Conservation (phyloP, 2,329 filamentous ascomycete genomes). For the Sclerotinia trifoliorum region DNA sequence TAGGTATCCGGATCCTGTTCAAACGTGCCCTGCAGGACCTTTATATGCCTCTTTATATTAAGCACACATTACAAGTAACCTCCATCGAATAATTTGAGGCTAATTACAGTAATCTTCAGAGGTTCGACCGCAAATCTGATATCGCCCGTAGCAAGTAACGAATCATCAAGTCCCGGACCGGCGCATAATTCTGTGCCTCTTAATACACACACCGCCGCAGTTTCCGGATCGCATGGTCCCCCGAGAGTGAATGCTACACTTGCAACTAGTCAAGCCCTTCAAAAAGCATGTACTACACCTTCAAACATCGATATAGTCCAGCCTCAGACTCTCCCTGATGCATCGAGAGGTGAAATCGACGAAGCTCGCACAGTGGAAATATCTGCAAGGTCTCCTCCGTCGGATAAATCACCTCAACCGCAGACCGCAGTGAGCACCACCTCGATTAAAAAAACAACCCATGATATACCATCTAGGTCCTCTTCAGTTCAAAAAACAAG, state of each 20-base stretch:
- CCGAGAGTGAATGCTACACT: background rate
- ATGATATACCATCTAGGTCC: background rate
- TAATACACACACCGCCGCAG: constrained; percentile 7
- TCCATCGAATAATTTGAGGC: constrained; percentile 13
- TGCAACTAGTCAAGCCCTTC: background rate
- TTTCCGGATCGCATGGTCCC: constrained; percentile 3
- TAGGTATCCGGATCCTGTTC: background rate
- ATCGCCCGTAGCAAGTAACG: constrained; percentile 63
- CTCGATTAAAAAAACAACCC: background rate
- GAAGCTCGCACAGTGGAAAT: constrained; percentile 11
- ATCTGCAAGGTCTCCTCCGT: constrained; percentile 11
- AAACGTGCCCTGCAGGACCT: background rate
- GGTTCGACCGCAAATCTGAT: constrained; percentile 22
- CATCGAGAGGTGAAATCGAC: constrained; percentile 8
- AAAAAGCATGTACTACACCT: constrained; percentile 11
- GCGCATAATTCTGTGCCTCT: background rate
- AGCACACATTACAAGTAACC: background rate
- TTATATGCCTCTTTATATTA: background rate
- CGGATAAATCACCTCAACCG: background rate
- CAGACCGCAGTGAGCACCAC: constrained; percentile 4
- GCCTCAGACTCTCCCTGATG: constrained; percentile 3
- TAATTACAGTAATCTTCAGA: constrained; percentile 9
- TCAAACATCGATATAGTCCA: constrained; percentile 7
- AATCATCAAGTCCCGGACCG: constrained; percentile 48
- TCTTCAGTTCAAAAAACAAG: background rate